Conservation (phyloP, 257 asterid genomes). For the Nicotiana benthamiana region DNA sequence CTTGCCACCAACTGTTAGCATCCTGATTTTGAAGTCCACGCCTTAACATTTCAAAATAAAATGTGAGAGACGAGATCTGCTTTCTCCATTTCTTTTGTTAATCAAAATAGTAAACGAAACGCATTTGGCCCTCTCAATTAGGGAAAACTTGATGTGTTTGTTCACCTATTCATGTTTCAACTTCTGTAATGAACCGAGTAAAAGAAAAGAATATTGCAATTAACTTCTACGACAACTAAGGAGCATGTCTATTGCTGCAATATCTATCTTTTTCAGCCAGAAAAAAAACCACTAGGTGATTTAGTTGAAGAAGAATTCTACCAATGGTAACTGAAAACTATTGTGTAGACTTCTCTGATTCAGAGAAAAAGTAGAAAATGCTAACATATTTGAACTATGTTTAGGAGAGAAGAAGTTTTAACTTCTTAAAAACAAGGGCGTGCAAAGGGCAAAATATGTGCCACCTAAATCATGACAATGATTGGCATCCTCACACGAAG, state of each 20-base stretch:
- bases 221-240: not conserved
- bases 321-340: not conserved
- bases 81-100: not conserved
- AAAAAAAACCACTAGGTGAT: not conserved
- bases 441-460: not conserved
- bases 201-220: not conserved
- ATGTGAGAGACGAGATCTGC: not conserved
- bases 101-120: not conserved
- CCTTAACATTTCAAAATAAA: conserved; percentile 31
- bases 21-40: conserved; percentile 88
- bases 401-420: not conserved
- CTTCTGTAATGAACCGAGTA: not conserved
- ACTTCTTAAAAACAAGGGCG: not conserved
- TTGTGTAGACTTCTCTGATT: not conserved
- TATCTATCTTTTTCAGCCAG: not conserved
- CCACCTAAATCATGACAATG: not conserved
- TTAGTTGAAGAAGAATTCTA: not conserved
- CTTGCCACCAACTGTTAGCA: conserved; percentile 61
- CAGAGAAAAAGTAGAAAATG: not conserved
- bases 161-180: not conserved
- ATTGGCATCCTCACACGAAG: not conserved
- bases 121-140: not conserved
- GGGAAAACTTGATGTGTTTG: not conserved
- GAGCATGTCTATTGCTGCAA: not conserved
- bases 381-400: not conserved